Evolutionary conservation across 1,139 yeast genomes (phyloP).

Genomic region (Geotrichum klebahnii): DNA sequence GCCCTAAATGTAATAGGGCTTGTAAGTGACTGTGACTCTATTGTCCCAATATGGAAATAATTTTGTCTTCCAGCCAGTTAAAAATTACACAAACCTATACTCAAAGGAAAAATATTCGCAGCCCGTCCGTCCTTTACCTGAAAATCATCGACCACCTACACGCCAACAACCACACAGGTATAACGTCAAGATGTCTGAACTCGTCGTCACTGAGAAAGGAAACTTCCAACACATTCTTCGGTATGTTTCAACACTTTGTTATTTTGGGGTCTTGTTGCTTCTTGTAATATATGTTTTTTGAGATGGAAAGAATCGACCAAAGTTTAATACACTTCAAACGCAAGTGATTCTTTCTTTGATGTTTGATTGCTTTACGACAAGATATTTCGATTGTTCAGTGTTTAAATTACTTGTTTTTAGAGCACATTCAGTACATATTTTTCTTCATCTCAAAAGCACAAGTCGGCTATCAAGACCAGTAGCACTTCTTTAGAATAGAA

Average conservation of each 20-base stretch:
- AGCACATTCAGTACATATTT: background rate
- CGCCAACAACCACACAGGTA: background rate
- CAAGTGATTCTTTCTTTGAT: too few relatives aligned
- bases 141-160: slow-evolving; percentile 11
- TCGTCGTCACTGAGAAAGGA: slow-evolving; percentile 98
- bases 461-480: background rate
- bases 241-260: slow-evolving; percentile 56
- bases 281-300: background rate
- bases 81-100: background rate
- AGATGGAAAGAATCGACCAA: too few relatives aligned
- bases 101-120: slow-evolving; percentile 3
- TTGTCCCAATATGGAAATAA: slow-evolving; percentile 10
- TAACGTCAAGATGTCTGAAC: slow-evolving; percentile 54
- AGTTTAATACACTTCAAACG: too few relatives aligned
- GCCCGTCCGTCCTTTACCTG: slow-evolving; percentile 10
- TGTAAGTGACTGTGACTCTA: slow-evolving; percentile 8
- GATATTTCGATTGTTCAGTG: too few relatives aligned
- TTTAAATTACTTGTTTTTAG: too few relatives aligned
- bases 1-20: slow-evolving; percentile 15
- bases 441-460: too few relatives aligned
- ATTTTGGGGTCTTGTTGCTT: background rate
- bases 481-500: background rate
- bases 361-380: too few relatives aligned
- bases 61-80: background rate
- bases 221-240: slow-evolving; percentile 99